These are phyloP conservation scores for Agrocybe chaxingu DNA, from an alignment of 768 basidiomycete genomes.

Conservation along the genomic window DNA sequence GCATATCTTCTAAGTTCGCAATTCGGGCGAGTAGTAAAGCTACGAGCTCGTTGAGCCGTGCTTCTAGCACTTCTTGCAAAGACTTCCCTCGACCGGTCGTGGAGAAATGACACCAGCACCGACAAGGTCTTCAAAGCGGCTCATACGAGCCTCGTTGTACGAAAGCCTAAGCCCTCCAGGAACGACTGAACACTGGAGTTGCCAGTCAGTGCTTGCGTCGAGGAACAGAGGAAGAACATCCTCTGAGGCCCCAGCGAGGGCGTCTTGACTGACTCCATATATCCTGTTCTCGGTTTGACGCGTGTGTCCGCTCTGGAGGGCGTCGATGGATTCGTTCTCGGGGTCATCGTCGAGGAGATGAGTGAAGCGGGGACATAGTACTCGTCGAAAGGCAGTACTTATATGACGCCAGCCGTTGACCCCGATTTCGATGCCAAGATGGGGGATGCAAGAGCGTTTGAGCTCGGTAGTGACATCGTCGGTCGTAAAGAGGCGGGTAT, in stretches of 20 bases:
- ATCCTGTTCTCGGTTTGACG: conserved; percentile 17
- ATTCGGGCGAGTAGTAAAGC: too few relatives aligned
- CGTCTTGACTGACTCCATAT: conserved; percentile 25
- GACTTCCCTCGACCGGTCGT: too few relatives aligned
- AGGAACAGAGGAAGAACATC: conserved; percentile 23
- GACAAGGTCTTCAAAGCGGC: conserved; percentile 3
- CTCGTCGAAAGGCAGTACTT: conserved; percentile 17
- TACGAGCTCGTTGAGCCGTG: too few relatives aligned
- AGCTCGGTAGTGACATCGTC: conserved; percentile 1
- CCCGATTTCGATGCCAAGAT: neutral
- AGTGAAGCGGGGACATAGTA: conserved; percentile 6
- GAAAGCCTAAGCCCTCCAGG: conserved; percentile 19
- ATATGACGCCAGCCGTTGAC: conserved; percentile 16
- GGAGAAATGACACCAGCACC: neutral
- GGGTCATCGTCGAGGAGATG: neutral
- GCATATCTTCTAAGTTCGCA: too few relatives aligned
- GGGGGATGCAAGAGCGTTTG: neutral
- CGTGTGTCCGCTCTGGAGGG: conserved; percentile 24
- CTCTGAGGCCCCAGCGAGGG: conserved; percentile 18
- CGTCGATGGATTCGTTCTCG: conserved; percentile 14
- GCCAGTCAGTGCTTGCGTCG: conserved; percentile 22
- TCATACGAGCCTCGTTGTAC: conserved; percentile 5
- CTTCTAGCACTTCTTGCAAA: too few relatives aligned
- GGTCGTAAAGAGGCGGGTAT: conserved; percentile 3
- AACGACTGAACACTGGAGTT: conserved; percentile 14